Conservation (phyloP, 768 basidiomycete genomes). For the Macrolepiota fuliginosa region DNA sequence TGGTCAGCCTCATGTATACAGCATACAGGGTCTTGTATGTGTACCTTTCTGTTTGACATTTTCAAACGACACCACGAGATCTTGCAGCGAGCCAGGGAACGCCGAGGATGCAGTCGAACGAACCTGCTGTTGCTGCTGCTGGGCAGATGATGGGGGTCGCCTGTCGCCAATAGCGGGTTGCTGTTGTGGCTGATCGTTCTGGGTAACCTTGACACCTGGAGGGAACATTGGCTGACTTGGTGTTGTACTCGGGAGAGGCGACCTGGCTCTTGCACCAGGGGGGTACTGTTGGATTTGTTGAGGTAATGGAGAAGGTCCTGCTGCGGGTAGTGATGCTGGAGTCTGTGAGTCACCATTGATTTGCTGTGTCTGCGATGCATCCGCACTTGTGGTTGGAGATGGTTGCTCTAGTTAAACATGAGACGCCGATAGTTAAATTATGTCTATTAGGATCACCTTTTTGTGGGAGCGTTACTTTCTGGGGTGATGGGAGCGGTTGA, state of each 20-base stretch:
- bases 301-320: constrained; percentile 38
- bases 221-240: constrained; percentile 60
- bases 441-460: constrained; percentile 43
- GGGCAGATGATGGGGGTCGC: constrained; percentile 54
- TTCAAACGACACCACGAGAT: constrained; percentile 93
- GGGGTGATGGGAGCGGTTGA: constrained; percentile 63
- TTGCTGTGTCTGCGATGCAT: constrained; percentile 5
- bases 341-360: constrained; percentile 21
- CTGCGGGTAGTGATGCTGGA: constrained; percentile 25
- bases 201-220: constrained; percentile 62
- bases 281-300: constrained; percentile 39
- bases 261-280: constrained; percentile 21
- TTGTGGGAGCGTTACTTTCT: constrained; percentile 33
- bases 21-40: background rate
- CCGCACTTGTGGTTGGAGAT: background rate
- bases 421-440: constrained; percentile 13
- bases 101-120: constrained; percentile 32
- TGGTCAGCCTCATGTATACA: background rate
- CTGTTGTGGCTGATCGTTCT: constrained; percentile 38
- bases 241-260: constrained; percentile 40
- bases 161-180: constrained; percentile 35
- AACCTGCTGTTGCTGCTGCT: constrained; percentile 32
- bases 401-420: constrained; percentile 28
- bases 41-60: constrained; percentile 94
- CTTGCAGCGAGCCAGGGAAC: constrained; percentile 85